Evolutionary conservation across 495 filamentous ascomycete genomes (phyloP).

Genomic region (Sphaerosporella brunnea): DNA sequence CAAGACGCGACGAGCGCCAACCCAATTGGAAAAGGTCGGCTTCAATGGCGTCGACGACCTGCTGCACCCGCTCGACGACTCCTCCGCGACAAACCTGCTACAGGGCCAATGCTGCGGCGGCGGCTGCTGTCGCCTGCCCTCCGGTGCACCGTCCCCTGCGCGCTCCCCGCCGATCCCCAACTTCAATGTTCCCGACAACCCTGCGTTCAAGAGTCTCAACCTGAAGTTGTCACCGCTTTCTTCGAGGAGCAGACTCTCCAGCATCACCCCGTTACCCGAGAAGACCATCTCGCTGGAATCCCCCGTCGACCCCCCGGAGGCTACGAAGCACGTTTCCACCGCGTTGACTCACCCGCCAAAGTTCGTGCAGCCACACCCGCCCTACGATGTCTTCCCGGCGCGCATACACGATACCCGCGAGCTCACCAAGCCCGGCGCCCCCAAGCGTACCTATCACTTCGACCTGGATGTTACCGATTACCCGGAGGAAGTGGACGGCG

Average conservation of each 20-base stretch:
- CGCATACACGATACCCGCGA: constrained; percentile 66
- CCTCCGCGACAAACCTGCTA: constrained; percentile 28
- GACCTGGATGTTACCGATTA: constrained; percentile 94
- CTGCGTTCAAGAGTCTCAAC: constrained; percentile 60
- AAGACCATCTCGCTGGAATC: constrained; percentile 52
- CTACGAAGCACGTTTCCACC: constrained; percentile 27
- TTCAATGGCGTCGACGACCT: constrained; percentile 29
- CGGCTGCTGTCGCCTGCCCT: constrained; percentile 54
- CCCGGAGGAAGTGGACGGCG: constrained; percentile 57
- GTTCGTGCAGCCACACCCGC: constrained; percentile 90
- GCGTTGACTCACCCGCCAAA: constrained; percentile 49
- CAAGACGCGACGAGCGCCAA: constrained; percentile 25
- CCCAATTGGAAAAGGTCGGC: constrained; percentile 14
- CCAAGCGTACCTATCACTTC: constrained; percentile 93
- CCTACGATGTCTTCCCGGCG: constrained; percentile 75
- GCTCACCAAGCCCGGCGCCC: constrained; percentile 74
- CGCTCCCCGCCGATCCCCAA: constrained; percentile 36
- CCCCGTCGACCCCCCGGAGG: background rate
- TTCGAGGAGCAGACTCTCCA: constrained; percentile 48
- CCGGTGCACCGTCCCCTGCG: constrained; percentile 29
- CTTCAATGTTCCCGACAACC: constrained; percentile 59
- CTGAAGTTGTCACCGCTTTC: constrained; percentile 60
- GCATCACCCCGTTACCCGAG: constrained; percentile 49
- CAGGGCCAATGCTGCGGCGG: constrained; percentile 73
- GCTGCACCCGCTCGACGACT: constrained; percentile 14